Conservation (phyloP, 805 yeast species). For the Candida ovalis region DNA sequence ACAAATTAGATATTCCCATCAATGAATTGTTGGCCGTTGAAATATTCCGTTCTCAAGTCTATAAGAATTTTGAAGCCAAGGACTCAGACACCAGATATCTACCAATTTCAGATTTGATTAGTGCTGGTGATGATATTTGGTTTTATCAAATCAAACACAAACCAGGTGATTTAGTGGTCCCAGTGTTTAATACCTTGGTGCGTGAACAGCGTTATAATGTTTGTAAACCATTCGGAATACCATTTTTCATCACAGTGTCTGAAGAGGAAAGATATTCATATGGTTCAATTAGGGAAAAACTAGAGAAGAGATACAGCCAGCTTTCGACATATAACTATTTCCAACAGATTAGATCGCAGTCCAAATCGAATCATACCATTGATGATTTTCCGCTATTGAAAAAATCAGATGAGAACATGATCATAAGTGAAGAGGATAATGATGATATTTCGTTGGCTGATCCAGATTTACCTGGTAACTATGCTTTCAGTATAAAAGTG, state of each 20-base stretch:
- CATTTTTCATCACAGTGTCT: conserved; percentile 63
- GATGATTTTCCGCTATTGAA: conserved; percentile 27
- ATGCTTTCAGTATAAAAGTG: conserved; percentile 44
- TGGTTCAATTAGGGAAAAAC: conserved; percentile 52
- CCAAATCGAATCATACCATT: conserved; percentile 13
- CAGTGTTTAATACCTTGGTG: conserved; percentile 48
- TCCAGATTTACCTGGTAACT: conserved; percentile 46
- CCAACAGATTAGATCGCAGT: conserved; percentile 20
- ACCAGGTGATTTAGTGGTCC: conserved; percentile 53
- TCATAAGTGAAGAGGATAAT: conserved; percentile 18
- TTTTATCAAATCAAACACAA: conserved; percentile 47
- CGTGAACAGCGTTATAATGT: conserved; percentile 35
- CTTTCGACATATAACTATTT: conserved; percentile 42
- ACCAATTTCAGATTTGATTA: conserved; percentile 65
- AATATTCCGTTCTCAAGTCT: conserved; percentile 64
- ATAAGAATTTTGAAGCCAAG: conserved; percentile 56
- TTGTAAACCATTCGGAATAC: conserved; percentile 63
- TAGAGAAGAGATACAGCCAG: conserved; percentile 47
- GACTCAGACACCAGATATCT: conserved; percentile 55
- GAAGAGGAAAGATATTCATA: conserved; percentile 52
- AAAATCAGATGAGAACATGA: conserved; percentile 5
- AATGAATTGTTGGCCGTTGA: conserved; percentile 50
- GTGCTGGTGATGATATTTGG: conserved; percentile 57
- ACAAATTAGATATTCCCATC: conserved; percentile 36
- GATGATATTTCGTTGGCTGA: conserved; percentile 48